Base-by-base conservation (phyloP, 495 filamentous ascomycete species). In the Apodospora peruviana region DNA sequence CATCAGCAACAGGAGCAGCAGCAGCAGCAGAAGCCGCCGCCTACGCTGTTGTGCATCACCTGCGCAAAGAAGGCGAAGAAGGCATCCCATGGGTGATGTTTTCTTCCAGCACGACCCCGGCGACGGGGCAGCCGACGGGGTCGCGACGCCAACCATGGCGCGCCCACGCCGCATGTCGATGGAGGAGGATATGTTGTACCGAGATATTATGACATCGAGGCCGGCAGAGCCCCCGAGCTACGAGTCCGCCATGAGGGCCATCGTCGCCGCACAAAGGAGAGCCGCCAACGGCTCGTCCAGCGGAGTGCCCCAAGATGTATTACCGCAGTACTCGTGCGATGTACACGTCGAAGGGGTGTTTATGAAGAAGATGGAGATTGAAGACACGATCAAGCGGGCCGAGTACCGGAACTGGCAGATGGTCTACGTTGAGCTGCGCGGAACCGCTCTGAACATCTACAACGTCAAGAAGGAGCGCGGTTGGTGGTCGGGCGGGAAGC, bases 381-480 rank as follows among this genome's bases (percentile, higher is more conserved):
- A 72, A 35, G 69, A 73, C 35, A 75, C 79, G 12, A 78, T 79
- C 34, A 72, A 79, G 47, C 59, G 69, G 11, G 70, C 79, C 42
- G 60, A 68, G 27, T 66, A 75, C 49, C 67, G 77, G 27, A 69
- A 69, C 45, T 85, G 81, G 81, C 64, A 67, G 45, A 72, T 72
- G 51, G 74, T 76, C 4, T 81, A 77, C 51, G 74, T 76, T 5
- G 68, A 73, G n/a, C 62, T 86, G 21, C 72, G 74, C 47, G 83
- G 83, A 8, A 85, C 83, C 0, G 67, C 77, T 21, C 69, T 86
- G 42, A 71, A 72, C 50, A 54, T 86, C n/a, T 68, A 83, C 60
- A 66, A 69, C 29, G 64, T 75, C 23, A 80, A 79, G 55, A 65
- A 66, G 53, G 62, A 70, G 43, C 43, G 67, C 7, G 58, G 58